Evolutionary conservation across 805 yeast species (phyloP), one percentile per base, ranked within the genome.

Genomic region (Saccharomycopsis sp.): DNA sequence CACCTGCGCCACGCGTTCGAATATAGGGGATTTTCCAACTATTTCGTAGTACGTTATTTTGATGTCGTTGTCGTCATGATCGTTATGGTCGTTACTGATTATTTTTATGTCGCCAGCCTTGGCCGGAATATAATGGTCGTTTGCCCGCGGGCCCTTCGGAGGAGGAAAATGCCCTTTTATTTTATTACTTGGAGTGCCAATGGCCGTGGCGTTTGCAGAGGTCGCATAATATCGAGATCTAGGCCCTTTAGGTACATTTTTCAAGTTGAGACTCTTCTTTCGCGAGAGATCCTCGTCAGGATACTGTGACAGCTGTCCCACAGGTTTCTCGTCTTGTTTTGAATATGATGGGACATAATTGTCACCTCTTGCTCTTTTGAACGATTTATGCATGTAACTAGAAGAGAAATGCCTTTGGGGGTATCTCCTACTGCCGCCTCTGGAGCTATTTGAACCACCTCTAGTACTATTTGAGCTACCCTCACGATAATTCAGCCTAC

Each of bases 1-100:
- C 3, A 94, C 98, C 68, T 94, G 98, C 47, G 82, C 78, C 0
- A 89, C 82, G 57, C 92, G 76, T 63, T 86, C 85, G 69, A 87
- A 90, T 2, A 74, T 65, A 0, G 69, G 63, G 8, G 67, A 62
- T 41, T 35, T 14, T 3, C 35, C 15, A 12, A 22, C 51, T 3
- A 24, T 22, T 35, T 22, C 50, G 25, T 41, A 34, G 19, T 56
- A 53, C 12, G 52, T 53, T 23, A 17, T 14, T n/a, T 17, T 20
- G 42, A 34, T 29, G 20, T 38, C 24, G n/a, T 22, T 53, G 19
- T 22, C 47, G 19, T 56, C 3, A 20, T 8, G 5, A 20, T 25
- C n/a, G 9, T 47, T 15, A 9, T 47, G 14, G 19, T 47, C 17
- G 12, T 47, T 12, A 15, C 17, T 47, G 9, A n/a, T n/a, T n/a